Conservation (phyloP, 257 asterid species). For the Lantana camara region DNA sequence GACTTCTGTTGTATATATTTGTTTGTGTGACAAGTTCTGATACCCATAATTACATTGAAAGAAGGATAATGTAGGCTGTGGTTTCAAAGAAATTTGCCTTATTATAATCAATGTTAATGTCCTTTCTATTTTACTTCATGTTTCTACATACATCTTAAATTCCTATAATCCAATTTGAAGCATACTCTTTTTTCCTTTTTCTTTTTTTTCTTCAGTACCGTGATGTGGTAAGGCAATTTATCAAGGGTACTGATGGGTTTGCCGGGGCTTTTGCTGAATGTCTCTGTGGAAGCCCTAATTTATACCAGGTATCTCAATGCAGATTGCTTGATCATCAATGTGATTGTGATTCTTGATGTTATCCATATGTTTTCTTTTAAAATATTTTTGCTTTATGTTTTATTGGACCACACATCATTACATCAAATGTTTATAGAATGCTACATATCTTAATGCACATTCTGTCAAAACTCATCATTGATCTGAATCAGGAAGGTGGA, state of each 20-base stretch:
- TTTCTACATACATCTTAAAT: not conserved
- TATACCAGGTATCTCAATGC: slow-evolving; percentile 72
- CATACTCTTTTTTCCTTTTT: not conserved
- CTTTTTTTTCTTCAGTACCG: slow-evolving; percentile 67
- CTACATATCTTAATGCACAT: not conserved
- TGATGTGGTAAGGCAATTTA: slow-evolving; percentile 85
- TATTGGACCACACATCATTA: not conserved
- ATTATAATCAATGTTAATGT: slow-evolving; percentile 1
- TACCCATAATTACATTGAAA: not conserved
- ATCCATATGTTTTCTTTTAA: not conserved
- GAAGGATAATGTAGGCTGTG: not conserved
- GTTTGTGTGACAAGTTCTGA: slow-evolving; percentile 13
- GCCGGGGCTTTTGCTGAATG: slow-evolving; percentile 96
- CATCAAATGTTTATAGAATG: slow-evolving; percentile 5
- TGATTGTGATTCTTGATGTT: slow-evolving; percentile 14
- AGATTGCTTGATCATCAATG: not conserved
- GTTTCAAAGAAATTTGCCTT: slow-evolving; percentile 5
- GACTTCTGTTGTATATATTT: slow-evolving; percentile 3
- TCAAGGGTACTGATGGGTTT: slow-evolving; percentile 97
- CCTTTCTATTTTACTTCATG: not conserved
- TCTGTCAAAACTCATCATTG: slow-evolving; percentile 18
- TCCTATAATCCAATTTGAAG: slow-evolving; percentile 6
- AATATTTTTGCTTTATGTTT: not conserved
- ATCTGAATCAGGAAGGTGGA: slow-evolving; percentile 87
- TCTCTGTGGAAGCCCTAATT: slow-evolving; percentile 95